These are phyloP conservation scores for Centella asiatica DNA, from an alignment of 129 eudicot species.

Conservation along the genomic window DNA sequence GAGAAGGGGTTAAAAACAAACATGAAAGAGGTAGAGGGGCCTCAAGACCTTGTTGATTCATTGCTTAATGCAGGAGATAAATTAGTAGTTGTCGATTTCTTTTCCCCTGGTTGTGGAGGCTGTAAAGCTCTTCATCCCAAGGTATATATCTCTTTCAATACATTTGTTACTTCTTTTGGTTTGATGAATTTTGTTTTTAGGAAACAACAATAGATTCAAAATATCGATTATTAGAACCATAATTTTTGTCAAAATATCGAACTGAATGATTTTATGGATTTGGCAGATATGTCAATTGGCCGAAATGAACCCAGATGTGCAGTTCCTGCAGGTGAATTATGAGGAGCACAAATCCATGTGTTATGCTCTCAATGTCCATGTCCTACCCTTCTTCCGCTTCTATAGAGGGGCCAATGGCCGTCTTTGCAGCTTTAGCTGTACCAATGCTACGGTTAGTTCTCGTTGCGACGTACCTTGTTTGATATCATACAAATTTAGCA, in stretches of 20 bases:
- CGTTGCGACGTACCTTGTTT: background rate
- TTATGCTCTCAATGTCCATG: slow-evolving; percentile 65
- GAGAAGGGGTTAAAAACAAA: slow-evolving; percentile 61
- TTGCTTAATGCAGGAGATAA: slow-evolving; percentile 50
- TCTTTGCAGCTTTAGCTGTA: slow-evolving; percentile 79
- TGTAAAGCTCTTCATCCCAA: slow-evolving; percentile 89
- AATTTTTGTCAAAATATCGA: background rate
- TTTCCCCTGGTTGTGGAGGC: slow-evolving; percentile 86
- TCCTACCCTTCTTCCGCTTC: slow-evolving; percentile 78
- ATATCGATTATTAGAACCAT: too few species aligned
- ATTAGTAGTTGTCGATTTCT: slow-evolving; percentile 62
- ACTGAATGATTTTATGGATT: background rate
- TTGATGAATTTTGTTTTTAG: background rate
- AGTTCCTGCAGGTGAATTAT: slow-evolving; percentile 61
- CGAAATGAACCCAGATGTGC: slow-evolving; percentile 75
- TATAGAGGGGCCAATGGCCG: slow-evolving; percentile 79
- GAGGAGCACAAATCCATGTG: slow-evolving; percentile 83
- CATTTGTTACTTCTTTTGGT: background rate
- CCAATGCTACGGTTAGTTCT: slow-evolving; percentile 82
- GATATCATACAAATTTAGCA: too few species aligned
- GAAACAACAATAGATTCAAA: too few species aligned
- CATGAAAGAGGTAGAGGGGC: slow-evolving; percentile 58
- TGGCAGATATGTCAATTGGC: slow-evolving; percentile 75
- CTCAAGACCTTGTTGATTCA: slow-evolving; percentile 65
- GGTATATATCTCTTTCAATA: slow-evolving; percentile 18